Conservation (phyloP, 2,329 filamentous ascomycete species). For the Aspergillus texensis region DNA sequence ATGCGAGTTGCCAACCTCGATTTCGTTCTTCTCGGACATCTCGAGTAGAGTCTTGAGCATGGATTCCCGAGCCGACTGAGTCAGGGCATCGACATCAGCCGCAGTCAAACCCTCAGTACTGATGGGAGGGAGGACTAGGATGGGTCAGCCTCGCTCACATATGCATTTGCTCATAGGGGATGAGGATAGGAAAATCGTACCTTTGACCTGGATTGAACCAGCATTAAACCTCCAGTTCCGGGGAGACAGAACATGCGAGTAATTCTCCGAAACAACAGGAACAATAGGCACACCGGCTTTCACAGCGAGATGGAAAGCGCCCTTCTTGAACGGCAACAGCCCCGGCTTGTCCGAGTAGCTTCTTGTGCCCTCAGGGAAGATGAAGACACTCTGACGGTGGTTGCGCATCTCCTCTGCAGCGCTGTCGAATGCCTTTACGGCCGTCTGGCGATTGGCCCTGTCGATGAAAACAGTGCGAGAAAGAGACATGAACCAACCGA, state of each 20-base stretch:
- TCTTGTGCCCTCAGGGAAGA: slow-evolving; percentile 78
- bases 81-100: slow-evolving; percentile 76
- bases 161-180: not conserved
- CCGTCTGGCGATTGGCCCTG: slow-evolving; percentile 78
- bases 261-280: slow-evolving; percentile 79
- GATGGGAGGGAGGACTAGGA: slow-evolving; percentile 75
- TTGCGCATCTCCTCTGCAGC: slow-evolving; percentile 78
- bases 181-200: slow-evolving; percentile 47
- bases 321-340: slow-evolving; percentile 97
- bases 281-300: slow-evolving; percentile 93
- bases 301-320: slow-evolving; percentile 92
- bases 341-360: slow-evolving; percentile 82
- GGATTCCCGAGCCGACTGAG: slow-evolving; percentile 66
- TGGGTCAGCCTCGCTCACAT: slow-evolving; percentile 3
- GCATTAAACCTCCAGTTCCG: slow-evolving; percentile 67
- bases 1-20: slow-evolving; percentile 21
- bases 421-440: slow-evolving; percentile 80
- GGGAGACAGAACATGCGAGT: slow-evolving; percentile 70
- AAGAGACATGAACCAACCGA: slow-evolving; percentile 93
- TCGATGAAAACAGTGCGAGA: slow-evolving; percentile 95
- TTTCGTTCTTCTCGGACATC: slow-evolving; percentile 38
- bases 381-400: slow-evolving; percentile 63
- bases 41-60: slow-evolving; percentile 68
- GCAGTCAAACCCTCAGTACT: slow-evolving; percentile 71
- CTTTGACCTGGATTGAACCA: slow-evolving; percentile 74